A percentile compares a stretch with the other conserved stretches of the same genome.
Conservation (phyloP, 2,329 filamentous ascomycete genomes). For the Trichoderma koningii region DNA sequence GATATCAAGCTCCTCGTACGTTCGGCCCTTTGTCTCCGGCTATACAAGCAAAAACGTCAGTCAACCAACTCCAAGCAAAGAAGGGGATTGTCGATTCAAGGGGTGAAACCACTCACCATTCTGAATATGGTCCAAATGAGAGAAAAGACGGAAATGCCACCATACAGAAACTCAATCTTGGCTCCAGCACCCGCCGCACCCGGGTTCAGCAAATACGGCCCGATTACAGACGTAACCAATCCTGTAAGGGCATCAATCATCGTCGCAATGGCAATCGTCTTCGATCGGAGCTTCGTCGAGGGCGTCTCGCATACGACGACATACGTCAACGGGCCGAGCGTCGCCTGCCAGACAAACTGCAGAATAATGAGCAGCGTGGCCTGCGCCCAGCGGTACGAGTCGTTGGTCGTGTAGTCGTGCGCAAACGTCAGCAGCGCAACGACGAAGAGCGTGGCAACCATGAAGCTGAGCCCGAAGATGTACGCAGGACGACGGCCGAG, state of each 20-base stretch:
- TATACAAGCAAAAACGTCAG: background rate
- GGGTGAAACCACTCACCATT: constrained; percentile 1
- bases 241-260: constrained; percentile 20
- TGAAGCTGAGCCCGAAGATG: constrained; percentile 46
- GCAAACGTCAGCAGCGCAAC: constrained; percentile 43
- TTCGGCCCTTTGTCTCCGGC: constrained; percentile 56
- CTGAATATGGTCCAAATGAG: constrained; percentile 24
- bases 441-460: constrained; percentile 43
- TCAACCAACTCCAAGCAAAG: background rate
- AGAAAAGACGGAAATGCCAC: constrained; percentile 23
- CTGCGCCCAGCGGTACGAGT: constrained; percentile 42
- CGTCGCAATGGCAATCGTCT: constrained; percentile 47
- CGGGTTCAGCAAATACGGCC: constrained; percentile 23
- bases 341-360: constrained; percentile 57
- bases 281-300: constrained; percentile 55
- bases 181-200: constrained; percentile 22
- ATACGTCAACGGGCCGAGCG: constrained; percentile 58
- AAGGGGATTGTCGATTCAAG: background rate
- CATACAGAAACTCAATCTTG: constrained; percentile 26
- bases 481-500: constrained; percentile 51
- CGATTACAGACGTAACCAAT: constrained; percentile 24
- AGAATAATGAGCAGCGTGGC: constrained; percentile 53
- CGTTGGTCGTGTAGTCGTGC: constrained; percentile 18
- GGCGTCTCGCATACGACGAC: constrained; percentile 56
- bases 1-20: constrained; percentile 46